Percentiles rank a stretch among this genome's conserved stretches.
Conservation (phyloP, 192 early-diverging fungal species). For the Coemansia sp. region DNA sequence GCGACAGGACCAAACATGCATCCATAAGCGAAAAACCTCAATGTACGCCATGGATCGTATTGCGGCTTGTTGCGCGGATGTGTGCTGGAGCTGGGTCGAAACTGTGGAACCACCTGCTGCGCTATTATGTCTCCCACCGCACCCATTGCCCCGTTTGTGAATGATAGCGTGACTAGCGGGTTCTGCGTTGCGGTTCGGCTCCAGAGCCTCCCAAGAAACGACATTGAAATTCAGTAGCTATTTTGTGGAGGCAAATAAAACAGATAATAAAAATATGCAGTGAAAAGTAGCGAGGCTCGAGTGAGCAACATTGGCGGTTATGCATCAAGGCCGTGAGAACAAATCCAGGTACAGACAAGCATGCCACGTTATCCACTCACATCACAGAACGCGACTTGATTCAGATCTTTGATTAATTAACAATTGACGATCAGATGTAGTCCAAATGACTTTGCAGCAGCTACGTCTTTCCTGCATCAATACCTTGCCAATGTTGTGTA, state of each 20-base stretch:
- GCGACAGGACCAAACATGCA: conserved; percentile 63
- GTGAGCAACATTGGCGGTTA: too few relatives aligned
- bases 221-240: background rate
- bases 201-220: conserved; percentile 8
- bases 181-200: conserved; percentile 29
- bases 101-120: conserved; percentile 39
- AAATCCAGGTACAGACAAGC: too few relatives aligned
- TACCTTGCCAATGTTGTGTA: too few relatives aligned
- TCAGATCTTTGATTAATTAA: too few relatives aligned
- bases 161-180: conserved; percentile 62
- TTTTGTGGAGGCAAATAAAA: background rate
- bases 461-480: too few relatives aligned
- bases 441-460: too few relatives aligned
- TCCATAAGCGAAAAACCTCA: conserved; percentile 61
- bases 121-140: conserved; percentile 58
- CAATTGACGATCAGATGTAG: too few relatives aligned
- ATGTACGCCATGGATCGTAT: conserved; percentile 36
- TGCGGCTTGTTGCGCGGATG: background rate
- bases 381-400: too few relatives aligned
- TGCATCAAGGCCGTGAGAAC: background rate
- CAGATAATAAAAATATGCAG: background rate
- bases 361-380: too few relatives aligned
- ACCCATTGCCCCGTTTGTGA: conserved; percentile 61
- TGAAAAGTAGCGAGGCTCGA: background rate
- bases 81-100: background rate